phyloP scores from a whole-genome alignment of 257 asterid genomes.

The Ilex aquifolium region DNA sequence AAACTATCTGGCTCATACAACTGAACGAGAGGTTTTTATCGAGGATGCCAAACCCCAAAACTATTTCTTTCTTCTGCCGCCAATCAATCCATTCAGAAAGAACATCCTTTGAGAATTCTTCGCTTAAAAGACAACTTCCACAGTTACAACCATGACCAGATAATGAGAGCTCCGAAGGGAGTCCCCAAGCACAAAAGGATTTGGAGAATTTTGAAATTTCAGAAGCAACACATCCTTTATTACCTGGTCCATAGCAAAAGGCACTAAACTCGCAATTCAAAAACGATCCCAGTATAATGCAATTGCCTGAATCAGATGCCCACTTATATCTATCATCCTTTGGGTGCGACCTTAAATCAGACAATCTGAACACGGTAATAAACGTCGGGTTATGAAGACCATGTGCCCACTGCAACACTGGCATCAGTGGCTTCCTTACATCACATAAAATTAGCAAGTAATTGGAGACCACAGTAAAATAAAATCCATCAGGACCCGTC shows the following conservation, averaged over 20 bases:
- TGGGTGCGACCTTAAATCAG: constrained; percentile 48
- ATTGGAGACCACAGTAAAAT: constrained; percentile 44
- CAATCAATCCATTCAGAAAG: constrained; percentile 72
- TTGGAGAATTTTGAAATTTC: constrained; percentile 40
- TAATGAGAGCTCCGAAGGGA: constrained; percentile 38
- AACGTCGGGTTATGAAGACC: constrained; percentile 45
- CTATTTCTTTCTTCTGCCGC: constrained; percentile 61
- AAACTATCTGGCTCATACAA: constrained; percentile 23
- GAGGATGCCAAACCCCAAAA: constrained; percentile 66
- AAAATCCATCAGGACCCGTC: constrained; percentile 45
- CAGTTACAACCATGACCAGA: constrained; percentile 47
- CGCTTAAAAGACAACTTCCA: constrained; percentile 51
- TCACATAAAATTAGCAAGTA: constrained; percentile 57
- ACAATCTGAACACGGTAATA: constrained; percentile 42
- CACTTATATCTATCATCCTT: constrained; percentile 32
- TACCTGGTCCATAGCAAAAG: constrained; percentile 63
- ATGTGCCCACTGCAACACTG: constrained; percentile 64
- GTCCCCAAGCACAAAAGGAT: constrained; percentile 56
- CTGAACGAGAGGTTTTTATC: constrained; percentile 23
- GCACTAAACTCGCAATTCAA: constrained; percentile 59
- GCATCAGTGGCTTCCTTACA: constrained; percentile 49
- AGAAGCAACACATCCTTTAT: constrained; percentile 18
- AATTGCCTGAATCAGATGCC: constrained; percentile 70
- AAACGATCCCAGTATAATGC: constrained; percentile 80
- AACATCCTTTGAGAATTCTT: constrained; percentile 39